Conservation (phyloP, 2,329 filamentous ascomycete genomes). For the Ophiostoma himal-ulmi region DNA sequence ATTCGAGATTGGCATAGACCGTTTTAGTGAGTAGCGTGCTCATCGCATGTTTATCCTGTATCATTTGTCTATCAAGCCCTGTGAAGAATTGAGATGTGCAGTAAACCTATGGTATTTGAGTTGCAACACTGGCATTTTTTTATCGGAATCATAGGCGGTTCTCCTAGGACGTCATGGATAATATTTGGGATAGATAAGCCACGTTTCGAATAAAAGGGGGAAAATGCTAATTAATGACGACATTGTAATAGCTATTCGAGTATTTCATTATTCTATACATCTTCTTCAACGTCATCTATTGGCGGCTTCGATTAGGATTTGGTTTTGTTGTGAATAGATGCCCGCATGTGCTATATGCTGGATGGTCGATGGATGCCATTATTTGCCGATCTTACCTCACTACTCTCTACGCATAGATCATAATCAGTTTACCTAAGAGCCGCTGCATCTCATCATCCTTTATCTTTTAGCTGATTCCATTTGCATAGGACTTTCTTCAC, state of each 20-base stretch:
- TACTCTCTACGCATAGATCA: not conserved
- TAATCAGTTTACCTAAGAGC: not conserved
- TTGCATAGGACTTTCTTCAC: not conserved
- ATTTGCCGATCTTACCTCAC: no score
- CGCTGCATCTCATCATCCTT: not conserved
- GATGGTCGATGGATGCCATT: not conserved
- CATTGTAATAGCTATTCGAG: not conserved
- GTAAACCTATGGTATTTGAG: not conserved
- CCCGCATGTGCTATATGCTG: not conserved
- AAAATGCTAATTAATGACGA: not conserved
- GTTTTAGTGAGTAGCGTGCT: not conserved
- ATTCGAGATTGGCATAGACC: constrained; percentile 12
- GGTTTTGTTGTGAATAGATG: not conserved
- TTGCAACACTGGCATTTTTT: not conserved
- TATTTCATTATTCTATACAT: not conserved
- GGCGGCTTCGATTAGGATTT: no score
- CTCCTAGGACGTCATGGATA: not conserved
- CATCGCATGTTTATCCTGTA: not conserved
- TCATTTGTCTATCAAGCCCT: not conserved
- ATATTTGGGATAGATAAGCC: not conserved
- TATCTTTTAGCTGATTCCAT: not conserved
- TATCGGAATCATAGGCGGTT: no score
- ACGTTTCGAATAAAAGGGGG: not conserved
- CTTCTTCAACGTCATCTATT: not conserved
- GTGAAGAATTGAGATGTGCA: not conserved